phyloP scores from a whole-genome alignment of 345 rosid genomes.

The Stellera chamaejasme region DNA sequence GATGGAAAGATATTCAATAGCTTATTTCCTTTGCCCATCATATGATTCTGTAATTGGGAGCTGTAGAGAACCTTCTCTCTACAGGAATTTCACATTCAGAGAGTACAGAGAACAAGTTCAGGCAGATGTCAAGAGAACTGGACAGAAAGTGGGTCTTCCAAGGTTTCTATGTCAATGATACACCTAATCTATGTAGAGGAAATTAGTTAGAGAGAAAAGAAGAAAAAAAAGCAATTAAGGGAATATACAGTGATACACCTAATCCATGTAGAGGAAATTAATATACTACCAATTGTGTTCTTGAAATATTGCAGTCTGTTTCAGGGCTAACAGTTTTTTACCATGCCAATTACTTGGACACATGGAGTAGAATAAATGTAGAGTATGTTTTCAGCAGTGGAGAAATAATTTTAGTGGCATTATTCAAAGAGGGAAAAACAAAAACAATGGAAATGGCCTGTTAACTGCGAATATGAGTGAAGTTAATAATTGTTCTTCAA shows the following conservation, averaged over 20 bases:
- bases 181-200: not conserved
- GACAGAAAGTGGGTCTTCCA: conserved; percentile 57
- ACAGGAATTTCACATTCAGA: conserved; percentile 51
- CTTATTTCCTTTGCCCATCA: conserved; percentile 66
- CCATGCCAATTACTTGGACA: too few species aligned
- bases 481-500: too few species aligned
- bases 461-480: too few species aligned
- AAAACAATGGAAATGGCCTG: too few species aligned
- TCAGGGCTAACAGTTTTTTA: too few species aligned
- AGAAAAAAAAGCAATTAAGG: not conserved
- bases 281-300: too few species aligned
- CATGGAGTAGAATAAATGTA: too few species aligned
- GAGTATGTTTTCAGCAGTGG: too few species aligned
- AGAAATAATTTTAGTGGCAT: too few species aligned
- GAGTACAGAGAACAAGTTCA: conserved; percentile 53
- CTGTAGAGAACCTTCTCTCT: conserved; percentile 35
- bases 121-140: conserved; percentile 46
- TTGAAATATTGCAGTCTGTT: too few species aligned
- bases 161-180: conserved; percentile 25
- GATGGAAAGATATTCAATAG: conserved; percentile 46
- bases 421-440: too few species aligned
- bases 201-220: not conserved
- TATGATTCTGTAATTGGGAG: conserved; percentile 44
- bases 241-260: not conserved
- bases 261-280: too few species aligned